Base-by-base conservation (phyloP, 2,329 filamentous ascomycete species). In the Diplodia mutila region DNA sequence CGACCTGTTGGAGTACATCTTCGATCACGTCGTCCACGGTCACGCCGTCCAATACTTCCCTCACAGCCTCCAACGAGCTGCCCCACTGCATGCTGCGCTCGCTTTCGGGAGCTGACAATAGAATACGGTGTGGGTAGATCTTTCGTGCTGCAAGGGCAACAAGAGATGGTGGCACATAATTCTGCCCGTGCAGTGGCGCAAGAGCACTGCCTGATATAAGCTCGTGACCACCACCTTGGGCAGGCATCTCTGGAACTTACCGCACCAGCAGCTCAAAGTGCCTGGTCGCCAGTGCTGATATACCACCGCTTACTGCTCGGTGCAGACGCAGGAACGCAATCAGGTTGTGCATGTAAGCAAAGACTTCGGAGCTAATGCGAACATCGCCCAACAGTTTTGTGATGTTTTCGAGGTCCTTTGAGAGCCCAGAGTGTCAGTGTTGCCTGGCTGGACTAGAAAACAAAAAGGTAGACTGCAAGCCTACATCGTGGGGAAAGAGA, bases 1-100 rank as follows among this genome's bases (percentile, higher is more conserved):
- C 86, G 7, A 89, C 80, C 65, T 82, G 81, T 37, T 80, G 79
- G n/a, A 89, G 73, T 16, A 88, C 85, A 53, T 87, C 84, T 61
- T 89, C 86, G 52, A 89, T 81, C 2, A 87, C 85, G 69, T 83
- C 81, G 61, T 87, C 85, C 2, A 84, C 80, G 1, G 82, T 86
- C 3, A 87, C 78, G 37, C 82, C 82, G 3, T 90, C 87, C 2
- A 97, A 79, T 59, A 93, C 72, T 18, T 85, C 83, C 70, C 86
- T 84, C 1, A 97, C 87, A 4, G 91, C 91, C 34, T 85, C 84
- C 0, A 90, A 72, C 65, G 91, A 89, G 77, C 94, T 97, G 0
- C 95, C 95, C 89, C 96, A 99, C 77, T 97, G 92, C 82, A 97
- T 86, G 76, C 93, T 97, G 57, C 93, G 85, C 80, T 98, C 95